Conservation (phyloP, 2,329 filamentous ascomycete genomes). For the Alternaria angustiovoidea region DNA sequence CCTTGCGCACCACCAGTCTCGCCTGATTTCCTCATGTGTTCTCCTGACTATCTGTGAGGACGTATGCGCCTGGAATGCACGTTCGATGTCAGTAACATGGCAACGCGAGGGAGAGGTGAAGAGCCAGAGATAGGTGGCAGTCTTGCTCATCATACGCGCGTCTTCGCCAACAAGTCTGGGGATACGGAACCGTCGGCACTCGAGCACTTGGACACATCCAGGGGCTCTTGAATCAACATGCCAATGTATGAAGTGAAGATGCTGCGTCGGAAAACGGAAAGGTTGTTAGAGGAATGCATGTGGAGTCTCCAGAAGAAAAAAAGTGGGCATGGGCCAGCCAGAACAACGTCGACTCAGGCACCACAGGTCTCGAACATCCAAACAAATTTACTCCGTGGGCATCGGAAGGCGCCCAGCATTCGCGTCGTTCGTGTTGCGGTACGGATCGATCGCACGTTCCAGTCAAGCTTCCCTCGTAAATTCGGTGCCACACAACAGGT, state of each 20-base stretch:
- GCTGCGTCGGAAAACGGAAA: not conserved
- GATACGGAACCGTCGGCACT: not conserved
- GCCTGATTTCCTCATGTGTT: too few species aligned
- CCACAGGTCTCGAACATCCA: not conserved
- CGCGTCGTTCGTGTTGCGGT: constrained; percentile 5
- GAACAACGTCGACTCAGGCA: constrained; percentile 3
- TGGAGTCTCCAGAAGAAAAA: constrained; percentile 1
- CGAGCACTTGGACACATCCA: not conserved
- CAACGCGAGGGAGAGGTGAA: not conserved
- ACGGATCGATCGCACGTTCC: constrained; percentile 10
- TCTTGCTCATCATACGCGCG: not conserved
- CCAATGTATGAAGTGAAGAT: not conserved
- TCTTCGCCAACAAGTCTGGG: not conserved
- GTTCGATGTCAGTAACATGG: not conserved
- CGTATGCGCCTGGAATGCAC: not conserved
- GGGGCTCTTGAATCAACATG: not conserved
- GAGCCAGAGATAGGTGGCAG: not conserved
- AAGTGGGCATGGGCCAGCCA: not conserved
- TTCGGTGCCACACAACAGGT: not conserved
- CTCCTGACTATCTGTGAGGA: not conserved
- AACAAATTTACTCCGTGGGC: not conserved
- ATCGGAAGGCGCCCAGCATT: not conserved
- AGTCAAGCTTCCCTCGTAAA: not conserved
- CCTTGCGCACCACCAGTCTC: too few species aligned
- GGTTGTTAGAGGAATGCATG: not conserved